Evolutionary conservation across 2,329 filamentous ascomycete genomes (phyloP).

Genomic region (Hypoxylon sp.): DNA sequence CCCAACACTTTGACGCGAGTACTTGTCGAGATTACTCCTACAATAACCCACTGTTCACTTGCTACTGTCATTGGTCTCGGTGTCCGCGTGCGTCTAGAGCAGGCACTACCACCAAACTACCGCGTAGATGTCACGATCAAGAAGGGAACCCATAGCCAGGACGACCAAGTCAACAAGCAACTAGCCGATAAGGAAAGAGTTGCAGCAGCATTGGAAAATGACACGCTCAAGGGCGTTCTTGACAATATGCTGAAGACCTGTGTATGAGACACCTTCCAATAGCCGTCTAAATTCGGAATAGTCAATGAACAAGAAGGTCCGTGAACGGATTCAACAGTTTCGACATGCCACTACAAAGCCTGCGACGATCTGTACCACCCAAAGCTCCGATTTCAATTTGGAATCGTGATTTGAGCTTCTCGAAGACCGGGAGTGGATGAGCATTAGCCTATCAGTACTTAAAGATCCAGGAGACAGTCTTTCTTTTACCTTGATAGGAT

Average conservation of each 20-base stretch:
- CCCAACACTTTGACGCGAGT: conserved; percentile 77
- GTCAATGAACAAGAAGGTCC: conserved; percentile 9
- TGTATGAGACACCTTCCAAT: conserved; percentile 60
- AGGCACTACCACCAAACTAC: conserved; percentile 91
- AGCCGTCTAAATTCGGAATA: conserved; percentile 11
- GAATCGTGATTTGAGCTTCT: conserved; percentile 29
- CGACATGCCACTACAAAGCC: conserved; percentile 4
- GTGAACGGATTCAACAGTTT: not conserved
- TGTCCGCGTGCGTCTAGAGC: conserved; percentile 90
- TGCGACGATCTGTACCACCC: not conserved
- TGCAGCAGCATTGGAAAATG: conserved; percentile 93
- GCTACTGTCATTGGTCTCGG: conserved; percentile 97
- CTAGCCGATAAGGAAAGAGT: conserved; percentile 96
- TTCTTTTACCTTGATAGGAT: conserved; percentile 20
- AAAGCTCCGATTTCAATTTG: conserved; percentile 18
- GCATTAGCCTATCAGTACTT: conserved; percentile 24
- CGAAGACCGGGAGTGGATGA: conserved; percentile 29
- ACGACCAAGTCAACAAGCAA: conserved; percentile 97
- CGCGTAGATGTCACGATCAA: conserved; percentile 94
- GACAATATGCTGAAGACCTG: conserved; percentile 95
- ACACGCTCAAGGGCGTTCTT: conserved; percentile 87
- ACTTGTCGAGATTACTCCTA: conserved; percentile 91
- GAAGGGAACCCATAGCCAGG: conserved; percentile 94
- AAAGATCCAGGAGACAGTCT: conserved; percentile 3
- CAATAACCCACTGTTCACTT: conserved; percentile 95